Evolutionary conservation across 1,139 yeast species (phyloP).

Genomic region (Arxiozyma telluris): DNA sequence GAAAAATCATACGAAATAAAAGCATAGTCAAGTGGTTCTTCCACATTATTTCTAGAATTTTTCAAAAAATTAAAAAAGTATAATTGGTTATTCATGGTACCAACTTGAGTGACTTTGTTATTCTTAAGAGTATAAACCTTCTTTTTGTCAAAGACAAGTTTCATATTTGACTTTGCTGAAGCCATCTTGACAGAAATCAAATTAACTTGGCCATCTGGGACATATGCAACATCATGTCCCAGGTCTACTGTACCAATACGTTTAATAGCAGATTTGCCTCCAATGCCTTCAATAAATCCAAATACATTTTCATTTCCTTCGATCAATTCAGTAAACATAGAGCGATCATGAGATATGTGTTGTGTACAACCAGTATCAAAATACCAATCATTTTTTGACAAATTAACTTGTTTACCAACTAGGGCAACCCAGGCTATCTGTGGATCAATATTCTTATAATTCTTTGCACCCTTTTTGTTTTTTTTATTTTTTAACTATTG

Average conservation of each 20-base stretch:
- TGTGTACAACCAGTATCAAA: not conserved
- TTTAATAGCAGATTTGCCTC: not conserved
- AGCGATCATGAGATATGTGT: not conserved
- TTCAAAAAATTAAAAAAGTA: not conserved
- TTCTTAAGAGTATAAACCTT: not conserved
- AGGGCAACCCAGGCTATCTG: not conserved
- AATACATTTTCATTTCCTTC: not conserved
- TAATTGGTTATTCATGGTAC: not conserved
- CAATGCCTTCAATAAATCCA: not conserved
- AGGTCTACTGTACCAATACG: not conserved
- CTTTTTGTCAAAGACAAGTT: not conserved
- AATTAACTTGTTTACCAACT: not conserved
- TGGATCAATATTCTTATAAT: not conserved
- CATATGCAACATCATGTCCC: not conserved
- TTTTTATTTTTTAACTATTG: too few relatives aligned
- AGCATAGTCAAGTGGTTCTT: not conserved
- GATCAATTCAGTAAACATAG: not conserved
- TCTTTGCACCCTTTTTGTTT: too few relatives aligned
- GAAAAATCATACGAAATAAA: not conserved
- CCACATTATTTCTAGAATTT: too few relatives aligned
- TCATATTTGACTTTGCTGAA: not conserved
- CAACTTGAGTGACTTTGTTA: not conserved
- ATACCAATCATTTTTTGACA: not conserved
- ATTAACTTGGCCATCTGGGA: not conserved
- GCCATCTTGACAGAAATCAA: conserved; percentile 1